These are phyloP conservation scores for Hyphodiscus sp. DNA, from an alignment of 2,329 filamentous ascomycete genomes.

Conservation along the genomic window DNA sequence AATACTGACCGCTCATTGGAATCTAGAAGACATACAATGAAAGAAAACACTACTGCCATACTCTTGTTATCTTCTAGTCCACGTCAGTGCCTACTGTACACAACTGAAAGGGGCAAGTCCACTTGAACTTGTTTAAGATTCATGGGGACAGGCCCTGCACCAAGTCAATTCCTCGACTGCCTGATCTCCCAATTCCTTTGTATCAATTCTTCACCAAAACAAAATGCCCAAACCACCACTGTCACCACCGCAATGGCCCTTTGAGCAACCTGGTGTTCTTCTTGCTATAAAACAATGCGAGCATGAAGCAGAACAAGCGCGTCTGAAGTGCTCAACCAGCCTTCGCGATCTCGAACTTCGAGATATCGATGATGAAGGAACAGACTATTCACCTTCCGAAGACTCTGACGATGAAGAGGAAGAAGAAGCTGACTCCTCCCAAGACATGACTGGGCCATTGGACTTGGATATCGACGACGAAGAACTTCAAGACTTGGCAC, in stretches of 20 bases:
- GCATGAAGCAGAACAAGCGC: neutral
- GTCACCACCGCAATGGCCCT: neutral
- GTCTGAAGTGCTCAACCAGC: neutral
- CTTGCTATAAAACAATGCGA: neutral
- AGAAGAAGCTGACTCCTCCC: neutral
- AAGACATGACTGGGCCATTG: neutral
- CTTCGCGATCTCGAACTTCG: neutral
- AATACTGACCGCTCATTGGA: no score
- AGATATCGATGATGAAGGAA: neutral
- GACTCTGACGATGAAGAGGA: neutral
- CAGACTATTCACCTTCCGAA: neutral
- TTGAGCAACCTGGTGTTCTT: neutral
- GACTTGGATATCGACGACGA: neutral
- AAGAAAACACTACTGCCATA: no score
- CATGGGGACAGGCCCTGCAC: no score
- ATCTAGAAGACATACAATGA: no score
- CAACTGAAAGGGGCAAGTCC: neutral
- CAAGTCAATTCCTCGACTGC: no score
- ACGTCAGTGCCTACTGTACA: no score
- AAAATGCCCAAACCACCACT: neutral
- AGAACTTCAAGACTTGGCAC: neutral
- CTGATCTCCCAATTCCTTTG: no score
- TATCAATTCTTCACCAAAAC: neutral
- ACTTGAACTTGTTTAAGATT: neutral
- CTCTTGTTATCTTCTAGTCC: no score